Base-by-base conservation (phyloP, 2,329 filamentous ascomycete genomes). In the Ophiostoma ulmi region DNA sequence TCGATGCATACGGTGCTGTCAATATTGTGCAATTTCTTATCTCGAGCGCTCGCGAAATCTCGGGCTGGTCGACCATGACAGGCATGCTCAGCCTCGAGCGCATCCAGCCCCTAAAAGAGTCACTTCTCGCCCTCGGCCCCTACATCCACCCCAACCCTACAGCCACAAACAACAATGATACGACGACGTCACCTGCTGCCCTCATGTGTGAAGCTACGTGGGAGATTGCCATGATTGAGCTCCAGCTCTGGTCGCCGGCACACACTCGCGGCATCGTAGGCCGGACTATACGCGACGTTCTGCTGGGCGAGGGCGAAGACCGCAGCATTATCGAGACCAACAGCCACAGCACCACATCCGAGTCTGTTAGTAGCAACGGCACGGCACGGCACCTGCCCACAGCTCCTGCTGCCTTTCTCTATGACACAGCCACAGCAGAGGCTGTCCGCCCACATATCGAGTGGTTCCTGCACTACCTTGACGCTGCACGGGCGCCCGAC, bases 11-110 rank as follows among this genome's bases (percentile, higher is more conserved):
- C 68, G 80, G 80, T 3, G 79, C 80, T 5, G 78, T 81, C 70
- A 81, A 81, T 68, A 79, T 81, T 39, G 77, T 79, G 1, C 79
- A 81, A 35, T 81, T 81, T 66, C 74, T 81, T 11, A 77, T 81
- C 17, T 81, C 80, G 5, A 80, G 79, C 71, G 79, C 80, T 2
- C 78, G 80, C 4, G 80, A 81, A 68, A 77, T 81, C 61, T 81
- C 80, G 1, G 80, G 80, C 36, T 81, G 80, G 80, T 81, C 79
- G 5, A 79, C 79, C 3, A 81, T 81, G 78, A 81, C 80, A 0
- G 80, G 80, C 1, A 77, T 79, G 72, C 75, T 81, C 3, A 81
- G 80, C 71, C 77, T 79, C 52, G 80, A 81, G 69, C 75, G 80
- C 22, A 76, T 81, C 3, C 76, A 78, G 35, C 77, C 79, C 1